Conservation (phyloP, 106 monocot species). For the Allium fistulosum region DNA sequence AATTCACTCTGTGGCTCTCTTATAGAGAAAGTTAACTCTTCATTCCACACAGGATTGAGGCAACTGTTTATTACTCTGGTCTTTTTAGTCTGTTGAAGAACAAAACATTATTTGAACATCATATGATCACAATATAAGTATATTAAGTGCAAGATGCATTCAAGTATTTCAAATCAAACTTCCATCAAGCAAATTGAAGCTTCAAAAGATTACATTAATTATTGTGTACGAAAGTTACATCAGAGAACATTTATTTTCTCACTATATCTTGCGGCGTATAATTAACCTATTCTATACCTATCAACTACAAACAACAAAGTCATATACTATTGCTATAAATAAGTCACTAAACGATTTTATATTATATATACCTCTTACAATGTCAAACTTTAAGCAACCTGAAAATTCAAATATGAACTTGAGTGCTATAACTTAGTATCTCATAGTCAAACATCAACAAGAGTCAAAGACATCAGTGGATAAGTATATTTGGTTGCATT, state of each 20-base stretch:
- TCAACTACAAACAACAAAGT: neutral
- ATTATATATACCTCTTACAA: too few relatives aligned
- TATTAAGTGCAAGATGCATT: neutral
- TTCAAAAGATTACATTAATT: neutral
- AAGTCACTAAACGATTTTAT: neutral
- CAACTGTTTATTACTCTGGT: slow-evolving; percentile 92
- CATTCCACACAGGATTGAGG: slow-evolving; percentile 95
- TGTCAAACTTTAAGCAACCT: too few relatives aligned
- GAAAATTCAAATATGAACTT: too few relatives aligned
- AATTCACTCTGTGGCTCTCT: slow-evolving; percentile 39
- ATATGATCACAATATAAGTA: neutral
- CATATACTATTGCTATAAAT: neutral
- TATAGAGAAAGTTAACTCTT: slow-evolving; percentile 71
- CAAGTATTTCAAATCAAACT: too few relatives aligned
- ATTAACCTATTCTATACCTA: neutral
- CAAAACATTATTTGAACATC: neutral
- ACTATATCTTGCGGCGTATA: neutral
- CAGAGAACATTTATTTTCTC: neutral
- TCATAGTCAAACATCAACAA: too few relatives aligned
- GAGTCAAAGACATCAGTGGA: too few relatives aligned
- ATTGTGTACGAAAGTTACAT: neutral
- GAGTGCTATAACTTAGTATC: too few relatives aligned
- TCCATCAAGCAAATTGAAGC: neutral
- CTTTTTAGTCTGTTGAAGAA: slow-evolving; percentile 47
- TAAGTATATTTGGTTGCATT: too few relatives aligned